Conservation (phyloP, 2,329 filamentous ascomycete species). For the Helotiales sp. region DNA sequence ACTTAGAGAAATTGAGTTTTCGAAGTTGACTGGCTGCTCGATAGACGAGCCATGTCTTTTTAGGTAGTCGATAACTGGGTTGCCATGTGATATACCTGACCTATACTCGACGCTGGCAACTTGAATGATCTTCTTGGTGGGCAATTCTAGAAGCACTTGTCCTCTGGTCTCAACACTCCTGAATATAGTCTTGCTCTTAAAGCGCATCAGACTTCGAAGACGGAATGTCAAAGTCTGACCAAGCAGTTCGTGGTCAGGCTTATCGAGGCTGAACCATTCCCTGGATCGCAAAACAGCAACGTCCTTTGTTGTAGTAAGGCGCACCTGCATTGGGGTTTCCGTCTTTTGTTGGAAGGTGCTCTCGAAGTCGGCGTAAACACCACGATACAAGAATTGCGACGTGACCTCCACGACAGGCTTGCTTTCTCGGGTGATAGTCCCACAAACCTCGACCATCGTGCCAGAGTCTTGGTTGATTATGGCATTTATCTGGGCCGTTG, state of each 20-base stretch:
- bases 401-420: conserved; percentile 96
- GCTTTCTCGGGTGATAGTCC: conserved; percentile 85
- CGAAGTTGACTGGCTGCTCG: conserved; percentile 95
- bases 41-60: conserved; percentile 89
- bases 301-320: conserved; percentile 86
- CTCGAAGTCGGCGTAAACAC: conserved; percentile 88
- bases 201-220: conserved; percentile 86
- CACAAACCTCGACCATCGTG: conserved; percentile 99
- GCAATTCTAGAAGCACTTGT: conserved; percentile 90
- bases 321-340: conserved; percentile 92
- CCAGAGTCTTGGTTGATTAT: conserved; percentile 98
- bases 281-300: conserved; percentile 94
- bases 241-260: conserved; percentile 83
- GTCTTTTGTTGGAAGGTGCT: conserved; percentile 99
- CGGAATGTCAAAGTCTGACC: conserved; percentile 96
- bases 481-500: conserved; percentile 94
- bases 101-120: conserved; percentile 97
- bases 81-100: conserved; percentile 87
- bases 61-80: conserved; percentile 96
- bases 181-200: conserved; percentile 94
- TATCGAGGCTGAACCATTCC: conserved; percentile 93
- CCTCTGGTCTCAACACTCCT: conserved; percentile 90
- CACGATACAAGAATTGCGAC: conserved; percentile 96
- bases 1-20: conserved; percentile 94
- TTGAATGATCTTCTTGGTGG: conserved; percentile 96